Evolutionary conservation across 371 early-diverging fungal genomes (phyloP), one percentile per base, ranked within the genome.

Genomic region (Mortierella sp.): DNA sequence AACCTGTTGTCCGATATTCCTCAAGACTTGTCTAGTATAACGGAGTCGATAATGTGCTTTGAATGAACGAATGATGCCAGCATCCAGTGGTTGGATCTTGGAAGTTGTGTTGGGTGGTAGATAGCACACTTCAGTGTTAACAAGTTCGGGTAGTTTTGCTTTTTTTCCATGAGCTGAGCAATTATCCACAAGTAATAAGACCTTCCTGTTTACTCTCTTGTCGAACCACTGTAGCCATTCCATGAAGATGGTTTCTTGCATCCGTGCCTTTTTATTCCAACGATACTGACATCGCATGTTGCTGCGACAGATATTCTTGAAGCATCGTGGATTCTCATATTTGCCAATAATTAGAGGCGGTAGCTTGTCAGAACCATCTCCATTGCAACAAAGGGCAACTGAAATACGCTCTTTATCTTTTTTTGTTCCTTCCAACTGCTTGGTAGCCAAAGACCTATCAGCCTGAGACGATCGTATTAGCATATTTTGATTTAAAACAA

Each of bases 41-140:
- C 19, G 58, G 58, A 34, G 43, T 34, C 28, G 60, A 42, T 37
- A 60, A 42, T 37, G 12, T 28, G 28, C 5, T 17, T 35, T 42
- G 60, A 60, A 43, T n/a, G 5, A 29, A 9, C 43, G 15, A 34
- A 60, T 40, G 10, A 35, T 42, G 12, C 60, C 60, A 3, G 43
- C 23, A 28, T 40, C 43, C 22, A 37, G 22, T 23, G 60, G 60
- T 28, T 60, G 60, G 26, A 60, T 3, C 29, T 42, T 42, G 2
- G 60, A 60, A 23, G 60, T 42, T 10, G 60, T 60, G 28, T 60
- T 60, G 12, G 60, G 23, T 12, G 60, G 43, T 22, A 60, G 28
- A 23, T 42, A 42, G 5, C 13, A 37, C 1, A 60, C 29, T 22
- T 19, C 28, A 7, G 60, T 60, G 60, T 60, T 60, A 13, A 2